Percentiles rank a stretch among this genome's conserved stretches.
phyloP scores from a whole-genome alignment of 192 early-diverging fungal genomes.

The Chytriomyces confervae region DNA sequence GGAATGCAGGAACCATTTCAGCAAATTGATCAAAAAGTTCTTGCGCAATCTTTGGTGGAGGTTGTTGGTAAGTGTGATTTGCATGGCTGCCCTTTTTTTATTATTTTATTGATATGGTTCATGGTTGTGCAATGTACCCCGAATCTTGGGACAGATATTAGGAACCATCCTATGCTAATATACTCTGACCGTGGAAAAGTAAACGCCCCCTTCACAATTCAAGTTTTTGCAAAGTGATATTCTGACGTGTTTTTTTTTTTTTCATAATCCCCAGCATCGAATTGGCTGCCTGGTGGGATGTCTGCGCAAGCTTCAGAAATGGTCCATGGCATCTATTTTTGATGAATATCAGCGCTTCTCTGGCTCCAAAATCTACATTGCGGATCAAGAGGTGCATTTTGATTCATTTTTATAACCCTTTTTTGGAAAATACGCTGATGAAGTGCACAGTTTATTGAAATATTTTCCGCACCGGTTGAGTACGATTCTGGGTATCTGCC shows the following conservation, averaged over 20 bases:
- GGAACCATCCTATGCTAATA: conserved; percentile 76
- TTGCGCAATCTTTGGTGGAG: conserved; percentile 48
- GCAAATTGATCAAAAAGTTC: conserved; percentile 56
- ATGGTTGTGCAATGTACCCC: too few relatives aligned
- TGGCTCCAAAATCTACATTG: conserved; percentile 83
- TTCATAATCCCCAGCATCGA: conserved; percentile 70
- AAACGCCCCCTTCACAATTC: neutral
- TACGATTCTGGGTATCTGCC: conserved; percentile 42
- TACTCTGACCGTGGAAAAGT: conserved; percentile 99
- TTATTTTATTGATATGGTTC: conserved; percentile 48
- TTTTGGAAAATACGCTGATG: neutral
- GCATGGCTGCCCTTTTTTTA: conserved; percentile 29
- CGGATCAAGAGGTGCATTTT: conserved; percentile 87
- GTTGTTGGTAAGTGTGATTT: conserved; percentile 45
- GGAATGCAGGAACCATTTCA: conserved; percentile 52
- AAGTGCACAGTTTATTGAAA: conserved; percentile 55
- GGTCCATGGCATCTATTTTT: conserved; percentile 96
- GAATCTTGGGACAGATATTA: conserved; percentile 32
- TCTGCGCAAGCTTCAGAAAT: conserved; percentile 90
- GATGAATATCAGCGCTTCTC: conserved; percentile 96
- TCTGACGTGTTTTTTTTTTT: neutral
- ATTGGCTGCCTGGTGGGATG: conserved; percentile 96
- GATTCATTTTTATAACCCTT: neutral
- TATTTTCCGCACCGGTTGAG: conserved; percentile 43
- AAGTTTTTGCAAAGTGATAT: neutral